These are phyloP conservation scores for Fallopia convolvulus DNA, from an alignment of 148 eudicot species.

Conservation along the genomic window DNA sequence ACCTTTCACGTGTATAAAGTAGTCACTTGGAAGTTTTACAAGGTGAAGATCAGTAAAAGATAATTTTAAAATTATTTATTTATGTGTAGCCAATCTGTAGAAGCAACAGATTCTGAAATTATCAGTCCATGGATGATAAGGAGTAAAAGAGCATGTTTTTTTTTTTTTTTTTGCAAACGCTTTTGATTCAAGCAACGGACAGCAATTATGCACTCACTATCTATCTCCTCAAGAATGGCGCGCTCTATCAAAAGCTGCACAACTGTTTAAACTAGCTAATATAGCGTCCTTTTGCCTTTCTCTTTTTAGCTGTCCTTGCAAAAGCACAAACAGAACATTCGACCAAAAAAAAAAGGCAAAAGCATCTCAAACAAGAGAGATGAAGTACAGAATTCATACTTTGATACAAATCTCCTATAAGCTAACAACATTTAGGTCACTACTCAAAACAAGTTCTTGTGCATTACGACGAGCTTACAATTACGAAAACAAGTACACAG, in stretches of 20 bases:
- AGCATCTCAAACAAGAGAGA: neutral
- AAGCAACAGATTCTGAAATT: neutral
- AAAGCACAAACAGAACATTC: neutral
- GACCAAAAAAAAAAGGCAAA: neutral
- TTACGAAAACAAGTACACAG: slow-evolving; percentile 2
- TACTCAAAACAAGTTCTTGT: neutral
- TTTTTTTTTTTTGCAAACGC: neutral
- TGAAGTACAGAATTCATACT: neutral
- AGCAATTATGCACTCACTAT: neutral
- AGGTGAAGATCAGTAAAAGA: too few species aligned
- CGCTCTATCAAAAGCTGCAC: neutral
- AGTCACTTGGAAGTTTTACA: too few species aligned
- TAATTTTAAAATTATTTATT: too few species aligned
- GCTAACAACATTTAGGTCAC: neutral
- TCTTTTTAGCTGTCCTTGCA: neutral
- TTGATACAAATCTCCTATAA: neutral
- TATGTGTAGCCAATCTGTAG: too few species aligned
- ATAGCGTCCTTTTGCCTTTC: neutral
- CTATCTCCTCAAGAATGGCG: neutral
- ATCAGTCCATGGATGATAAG: neutral
- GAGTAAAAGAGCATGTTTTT: neutral
- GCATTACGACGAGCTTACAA: neutral
- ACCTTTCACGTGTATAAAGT: too few species aligned
- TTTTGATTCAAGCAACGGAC: neutral
- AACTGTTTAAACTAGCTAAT: neutral